Evolutionary conservation across 2,329 filamentous ascomycete genomes (phyloP), one percentile per base, ranked within the genome.

Genomic region (Arthrobotrys sphaeroides): DNA sequence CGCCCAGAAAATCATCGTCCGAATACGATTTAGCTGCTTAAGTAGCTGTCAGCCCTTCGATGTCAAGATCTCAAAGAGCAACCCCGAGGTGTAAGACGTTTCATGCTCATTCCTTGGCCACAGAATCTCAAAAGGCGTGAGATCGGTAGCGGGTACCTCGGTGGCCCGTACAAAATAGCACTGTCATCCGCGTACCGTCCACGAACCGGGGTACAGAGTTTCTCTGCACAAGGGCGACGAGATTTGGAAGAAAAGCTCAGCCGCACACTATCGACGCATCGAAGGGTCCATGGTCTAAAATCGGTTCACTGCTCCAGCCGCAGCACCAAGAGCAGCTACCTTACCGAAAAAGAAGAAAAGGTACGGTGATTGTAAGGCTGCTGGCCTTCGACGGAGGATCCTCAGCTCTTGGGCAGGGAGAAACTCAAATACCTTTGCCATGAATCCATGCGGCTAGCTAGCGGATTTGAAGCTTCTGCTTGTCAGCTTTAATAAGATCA

Each of bases 381-480:
- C 42, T 28, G 38, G 5, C 7, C 43, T 18, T 5, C 40, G 5
- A 53, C 49, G 31, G 42, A 59, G 28, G 26, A 40, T 55, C 26
- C 47, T 72, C 67, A 72, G 67, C 67, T 72, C 67, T 28, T 36
- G 53, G 55, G 57, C 53, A 69, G 24, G 10, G 24, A 60, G 69
- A 75, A 75, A 75, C 72, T 75, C 72, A 75, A 75, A 75, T 75
- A 70, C 66, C 40, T 64, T 33, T 43, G n/a, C 57, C 57, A 47
- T 49, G 61, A 64, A 28, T 24, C 33, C 36, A 45, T 60, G 59
- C 59, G 53, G 61, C 36, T 40, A 64, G 43, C 49, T 59, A 72
- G 67, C 67, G 31, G 12, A 33, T 12, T 33, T 49, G 18, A 4
- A 20, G 47, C 10, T 28, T n/a, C 24, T 28, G 45, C 43, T 42